Percentiles rank a stretch among this genome's conserved stretches.
phyloP scores from a whole-genome alignment of 1,139 yeast genomes.

The Candida buenavistaensis region DNA sequence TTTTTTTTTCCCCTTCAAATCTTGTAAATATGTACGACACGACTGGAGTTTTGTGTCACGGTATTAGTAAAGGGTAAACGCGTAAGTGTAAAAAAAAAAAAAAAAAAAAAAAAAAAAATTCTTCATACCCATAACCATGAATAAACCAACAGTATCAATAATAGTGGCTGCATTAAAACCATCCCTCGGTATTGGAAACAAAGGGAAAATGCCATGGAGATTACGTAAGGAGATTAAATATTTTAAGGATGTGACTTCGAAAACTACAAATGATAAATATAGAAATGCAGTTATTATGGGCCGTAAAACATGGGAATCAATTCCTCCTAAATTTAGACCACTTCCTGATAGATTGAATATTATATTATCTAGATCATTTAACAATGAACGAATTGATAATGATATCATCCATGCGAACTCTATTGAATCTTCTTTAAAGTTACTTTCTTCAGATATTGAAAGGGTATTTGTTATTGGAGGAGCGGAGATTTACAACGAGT shows the following conservation, averaged over 20 bases:
- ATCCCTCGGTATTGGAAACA: slow-evolving; percentile 77
- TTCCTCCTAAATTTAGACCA: slow-evolving; percentile 83
- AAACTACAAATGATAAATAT: slow-evolving; percentile 26
- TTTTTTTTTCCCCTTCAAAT: too few relatives aligned
- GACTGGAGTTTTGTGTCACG: too few relatives aligned
- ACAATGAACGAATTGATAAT: slow-evolving; percentile 20
- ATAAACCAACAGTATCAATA: slow-evolving; percentile 43
- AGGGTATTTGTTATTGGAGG: slow-evolving; percentile 89
- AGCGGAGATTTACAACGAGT: slow-evolving; percentile 73
- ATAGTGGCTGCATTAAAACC: slow-evolving; percentile 89
- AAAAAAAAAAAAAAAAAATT: background rate
- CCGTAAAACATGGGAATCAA: slow-evolving; percentile 92
- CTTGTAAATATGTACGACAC: too few relatives aligned
- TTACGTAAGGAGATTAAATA: slow-evolving; percentile 81
- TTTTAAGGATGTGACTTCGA: slow-evolving; percentile 71
- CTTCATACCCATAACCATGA: background rate
- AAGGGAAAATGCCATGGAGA: slow-evolving; percentile 88
- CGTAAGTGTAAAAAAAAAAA: too few relatives aligned
- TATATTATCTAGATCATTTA: slow-evolving; percentile 57
- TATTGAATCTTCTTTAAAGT: slow-evolving; percentile 43
- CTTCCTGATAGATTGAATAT: slow-evolving; percentile 74
- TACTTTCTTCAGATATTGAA: slow-evolving; percentile 31
- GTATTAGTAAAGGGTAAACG: too few relatives aligned
- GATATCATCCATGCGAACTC: slow-evolving; percentile 45
- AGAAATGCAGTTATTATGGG: slow-evolving; percentile 94